Evolutionary conservation across 306 rosid genomes (phyloP), one percentile per base, ranked within the genome.

Genomic region (Glycine latifolia): DNA sequence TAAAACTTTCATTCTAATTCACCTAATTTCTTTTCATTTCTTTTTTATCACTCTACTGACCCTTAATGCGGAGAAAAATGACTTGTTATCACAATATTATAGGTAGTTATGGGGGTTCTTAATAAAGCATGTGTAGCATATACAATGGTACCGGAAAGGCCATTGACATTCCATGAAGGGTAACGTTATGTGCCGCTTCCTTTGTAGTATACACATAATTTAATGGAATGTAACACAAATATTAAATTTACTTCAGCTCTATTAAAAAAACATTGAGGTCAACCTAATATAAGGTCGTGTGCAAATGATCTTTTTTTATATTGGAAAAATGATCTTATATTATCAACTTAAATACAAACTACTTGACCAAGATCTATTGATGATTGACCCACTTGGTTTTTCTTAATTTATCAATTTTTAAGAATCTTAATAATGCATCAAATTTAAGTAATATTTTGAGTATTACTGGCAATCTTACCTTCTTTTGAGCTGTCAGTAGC

Each of bases 401-500:
- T 43, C 16, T 20, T 15, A 16, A 63, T 14, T 15, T 58, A 49
- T 14, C n/a, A 47, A 74, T 26, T 43, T 39, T 8, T n/a, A 59
- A 61, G 70, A 48, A 49, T 62, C 71, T 61, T 48, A 76, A 61
- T 48, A 61, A 61, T 20, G 16, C 44, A 76, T 46, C 44, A 76
- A 76, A 20, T 14, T 76, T 26, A 17, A 75, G 48, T 26, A 46
- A 31, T 76, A 2, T 7, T 63, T 76, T 76, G 35, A 76, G 60
- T 47, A 48, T 35, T 49, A 62, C 20, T 12, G 2, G 60, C 10
- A 62, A 15, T 66, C 82, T 52, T 46, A 46, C 81, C 12, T 35
- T 7, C 41, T 75, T 55, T 47, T 73, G 63, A 73, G 84, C 75
- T 88, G 87, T 83, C 60, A 62, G 73, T 68, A 17, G 39, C 55